A percentile compares a stretch with the other conserved stretches of the same genome.
Conservation (phyloP, 345 rosid species). For the Aegle marmelos region DNA sequence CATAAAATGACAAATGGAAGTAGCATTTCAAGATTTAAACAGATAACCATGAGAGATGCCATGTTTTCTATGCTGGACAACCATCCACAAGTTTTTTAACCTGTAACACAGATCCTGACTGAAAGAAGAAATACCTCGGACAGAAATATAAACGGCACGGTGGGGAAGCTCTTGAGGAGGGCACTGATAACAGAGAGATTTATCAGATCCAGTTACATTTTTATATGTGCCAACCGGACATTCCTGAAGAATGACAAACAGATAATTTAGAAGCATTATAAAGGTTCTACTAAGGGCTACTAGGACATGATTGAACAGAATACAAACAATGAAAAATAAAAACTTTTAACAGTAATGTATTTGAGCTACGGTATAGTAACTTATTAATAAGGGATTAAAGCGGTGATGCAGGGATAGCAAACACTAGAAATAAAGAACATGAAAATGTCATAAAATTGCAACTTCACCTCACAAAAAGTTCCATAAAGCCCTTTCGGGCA, state of each 20-base stretch:
- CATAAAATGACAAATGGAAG: background rate
- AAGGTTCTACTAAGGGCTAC: constrained; percentile 73
- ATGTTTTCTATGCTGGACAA: background rate
- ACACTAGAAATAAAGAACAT: background rate
- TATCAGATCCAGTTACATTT: constrained; percentile 82
- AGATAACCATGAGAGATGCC: background rate
- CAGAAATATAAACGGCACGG: constrained; percentile 71
- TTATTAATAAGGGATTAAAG: background rate
- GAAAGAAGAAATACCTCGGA: constrained; percentile 62
- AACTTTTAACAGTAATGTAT: background rate
- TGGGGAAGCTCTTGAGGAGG: constrained; percentile 78
- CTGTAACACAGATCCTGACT: background rate
- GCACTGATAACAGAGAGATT: constrained; percentile 73
- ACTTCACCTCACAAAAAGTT: constrained; percentile 72
- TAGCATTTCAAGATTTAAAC: background rate
- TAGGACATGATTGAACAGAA: constrained; percentile 70
- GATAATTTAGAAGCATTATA: constrained; percentile 35
- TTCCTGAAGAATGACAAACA: constrained; percentile 55
- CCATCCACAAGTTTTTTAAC: background rate
- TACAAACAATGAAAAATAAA: background rate
- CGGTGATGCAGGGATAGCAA: background rate
- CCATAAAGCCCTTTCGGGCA: constrained; percentile 96
- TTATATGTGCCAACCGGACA: constrained; percentile 93
- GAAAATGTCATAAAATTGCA: background rate
- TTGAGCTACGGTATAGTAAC: background rate